Percentiles rank a stretch among this genome's conserved stretches.
Evolutionary conservation across 805 yeast species (phyloP).

Genomic region (Wickerhamiella bombiphila): DNA sequence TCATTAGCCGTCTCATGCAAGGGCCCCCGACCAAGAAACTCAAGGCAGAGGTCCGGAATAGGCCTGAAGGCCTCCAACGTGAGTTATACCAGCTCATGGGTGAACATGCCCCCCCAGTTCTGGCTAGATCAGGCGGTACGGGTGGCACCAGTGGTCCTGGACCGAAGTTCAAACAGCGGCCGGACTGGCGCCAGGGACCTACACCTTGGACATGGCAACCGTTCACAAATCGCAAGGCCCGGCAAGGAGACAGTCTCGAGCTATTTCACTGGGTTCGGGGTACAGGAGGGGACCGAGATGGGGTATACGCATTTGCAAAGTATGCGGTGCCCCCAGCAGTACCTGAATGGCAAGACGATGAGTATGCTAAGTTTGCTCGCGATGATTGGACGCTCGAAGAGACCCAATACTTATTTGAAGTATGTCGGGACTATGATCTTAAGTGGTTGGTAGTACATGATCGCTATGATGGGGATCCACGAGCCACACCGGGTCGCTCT

Average conservation of each 20-base stretch:
- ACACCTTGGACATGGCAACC: constrained; percentile 68
- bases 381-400: constrained; percentile 62
- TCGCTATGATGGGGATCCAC: constrained; percentile 29
- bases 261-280: constrained; percentile 73
- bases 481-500: constrained; percentile 26
- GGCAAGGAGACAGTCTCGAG: constrained; percentile 37
- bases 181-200: constrained; percentile 45
- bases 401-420: constrained; percentile 60
- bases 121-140: too few species aligned
- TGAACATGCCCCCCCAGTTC: constrained; percentile 76
- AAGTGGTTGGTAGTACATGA: constrained; percentile 59
- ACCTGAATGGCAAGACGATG: constrained; percentile 52
- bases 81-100: constrained; percentile 82
- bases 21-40: constrained; percentile 16
- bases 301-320: constrained; percentile 56
- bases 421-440: constrained; percentile 39
- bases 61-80: constrained; percentile 60
- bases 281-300: constrained; percentile 37
- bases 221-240: constrained; percentile 39
- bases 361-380: constrained; percentile 33
- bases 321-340: constrained; percentile 55
- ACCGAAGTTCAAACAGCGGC: constrained; percentile 46
- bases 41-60: constrained; percentile 20
- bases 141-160: too few species aligned
- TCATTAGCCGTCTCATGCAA: too few species aligned